Evolutionary conservation across 2,329 filamentous ascomycete species (phyloP), one percentile per base, ranked within the genome.

Genomic region (Botrytis deweyae): DNA sequence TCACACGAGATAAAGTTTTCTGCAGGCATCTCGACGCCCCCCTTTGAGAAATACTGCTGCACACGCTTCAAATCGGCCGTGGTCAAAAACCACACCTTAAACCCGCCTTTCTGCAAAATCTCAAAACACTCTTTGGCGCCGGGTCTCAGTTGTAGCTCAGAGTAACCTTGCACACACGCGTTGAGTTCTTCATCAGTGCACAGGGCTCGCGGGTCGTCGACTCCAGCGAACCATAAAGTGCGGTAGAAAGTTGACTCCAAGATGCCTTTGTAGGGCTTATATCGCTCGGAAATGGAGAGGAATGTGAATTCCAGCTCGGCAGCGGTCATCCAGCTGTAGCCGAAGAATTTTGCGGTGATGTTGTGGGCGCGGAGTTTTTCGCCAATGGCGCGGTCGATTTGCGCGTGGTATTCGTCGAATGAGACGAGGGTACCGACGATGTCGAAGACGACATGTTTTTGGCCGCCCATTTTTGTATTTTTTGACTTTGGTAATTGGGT

Each of bases 1-100:
- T 89, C 87, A 74, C 87, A 89, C 14, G 83, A 84, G 29, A 88
- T 78, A 40, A 89, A 82, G 70, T 87, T 86, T 76, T 86, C 85
- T 0, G 78, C 73, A 0, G 86, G 85, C 81, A 89, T 85, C 2
- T 85, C 82, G 16, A 88, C 81, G 0, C 84, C 85, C 0, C 81
- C 84, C 1, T 81, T 80, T 18, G 81, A 77, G 73, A 89, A 88
- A 75, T 89, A 89, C 0, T 86, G 86, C 14, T 81, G 78, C 4
- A 88, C 87, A 12, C 87, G 81, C 67, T 82, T 79, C 6, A 81
- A 78, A 76, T 89, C 87, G 1, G 85, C 87, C 0, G 86, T 85
- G 0, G 87, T 88, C 46, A 89, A 82, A 40, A 83, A 85, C 86
- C 87, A 88, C 16, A 87, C 84, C 0, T 84, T 85, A 74, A 87